Evolutionary conservation across 805 yeast species (phyloP).

Genomic region (Saccharomycopsis babjevae): DNA sequence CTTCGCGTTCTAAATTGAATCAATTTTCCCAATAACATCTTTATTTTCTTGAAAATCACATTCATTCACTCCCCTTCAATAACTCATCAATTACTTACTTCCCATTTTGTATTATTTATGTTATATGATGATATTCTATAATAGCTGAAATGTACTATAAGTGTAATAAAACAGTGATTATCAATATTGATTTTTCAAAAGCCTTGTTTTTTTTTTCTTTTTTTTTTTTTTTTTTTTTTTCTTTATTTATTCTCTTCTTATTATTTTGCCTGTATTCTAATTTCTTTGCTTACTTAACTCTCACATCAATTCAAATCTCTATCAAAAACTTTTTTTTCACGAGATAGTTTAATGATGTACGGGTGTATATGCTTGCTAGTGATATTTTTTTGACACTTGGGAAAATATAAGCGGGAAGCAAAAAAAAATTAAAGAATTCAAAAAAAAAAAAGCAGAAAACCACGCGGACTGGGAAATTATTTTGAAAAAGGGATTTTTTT

Average conservation of each 20-base stretch:
- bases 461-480: too few relatives aligned
- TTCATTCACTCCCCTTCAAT: not conserved
- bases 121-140: not conserved
- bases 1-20: too few relatives aligned
- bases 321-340: too few relatives aligned
- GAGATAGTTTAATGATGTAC: not conserved
- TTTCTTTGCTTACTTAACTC: not conserved
- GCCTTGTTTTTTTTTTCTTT: not conserved
- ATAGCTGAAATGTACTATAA: not conserved
- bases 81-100: conserved; percentile 15
- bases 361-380: not conserved
- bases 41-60: not conserved
- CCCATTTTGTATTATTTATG: conserved; percentile 15
- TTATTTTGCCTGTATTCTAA: not conserved
- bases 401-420: too few relatives aligned
- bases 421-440: too few relatives aligned
- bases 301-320: not conserved
- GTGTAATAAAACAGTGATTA: not conserved
- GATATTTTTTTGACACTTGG: too few relatives aligned
- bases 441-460: too few relatives aligned
- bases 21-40: not conserved
- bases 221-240: conserved; percentile 3
- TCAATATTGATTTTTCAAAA: not conserved
- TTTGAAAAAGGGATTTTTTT: too few relatives aligned
- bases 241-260: not conserved